Evolutionary conservation across 2,329 filamentous ascomycete genomes (phyloP), one percentile per base, ranked within the genome.

Genomic region (Scolecobasidium constrictum): DNA sequence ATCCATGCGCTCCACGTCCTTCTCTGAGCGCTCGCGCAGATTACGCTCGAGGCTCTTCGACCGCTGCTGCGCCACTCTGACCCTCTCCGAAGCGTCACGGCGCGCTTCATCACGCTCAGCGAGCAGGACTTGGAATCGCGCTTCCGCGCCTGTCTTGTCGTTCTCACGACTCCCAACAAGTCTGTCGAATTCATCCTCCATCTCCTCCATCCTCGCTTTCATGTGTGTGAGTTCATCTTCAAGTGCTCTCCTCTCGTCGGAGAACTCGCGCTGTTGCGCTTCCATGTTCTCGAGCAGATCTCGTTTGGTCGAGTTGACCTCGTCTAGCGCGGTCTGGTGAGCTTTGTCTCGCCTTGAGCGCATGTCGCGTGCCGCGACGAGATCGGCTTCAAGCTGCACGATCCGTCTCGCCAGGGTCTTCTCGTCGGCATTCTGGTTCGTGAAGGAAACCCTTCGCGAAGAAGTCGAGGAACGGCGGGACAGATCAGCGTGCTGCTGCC

Each of bases 251-350:
- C 92, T 78, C 60, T 96, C 90, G 39, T 81, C 78, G 26, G 83
- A 71, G 51, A 94, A 95, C 55, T 96, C 92, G 19, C 78, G 78
- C 61, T 95, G 86, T 50, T 93, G 76, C 11, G 88, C 82, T 56
- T 96, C 87, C 66, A 98, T 86, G 55, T 98, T 98, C 50, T 86
- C 82, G 63, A 98, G 78, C 7, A 98, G 75, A 59, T 96, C 92
- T 52, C 84, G 83, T 61, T 98, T 98, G 1, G 84, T 95, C 3
- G 86, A 88, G 52, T 92, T 86, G 4, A 78, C 85, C 59, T 96
- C 90, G 49, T 92, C 78, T 47, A 94, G 75, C n/a, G 23, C 28
- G 9, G n/a, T 34, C 26, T 43, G 37, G 9, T 18, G 17, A 13
- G 12, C 40, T 52, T 79, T 81, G 50, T 90, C 81, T 9, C 92